Conservation (phyloP, 768 basidiomycete species). For the Rubroboletus pulcherrimus region DNA sequence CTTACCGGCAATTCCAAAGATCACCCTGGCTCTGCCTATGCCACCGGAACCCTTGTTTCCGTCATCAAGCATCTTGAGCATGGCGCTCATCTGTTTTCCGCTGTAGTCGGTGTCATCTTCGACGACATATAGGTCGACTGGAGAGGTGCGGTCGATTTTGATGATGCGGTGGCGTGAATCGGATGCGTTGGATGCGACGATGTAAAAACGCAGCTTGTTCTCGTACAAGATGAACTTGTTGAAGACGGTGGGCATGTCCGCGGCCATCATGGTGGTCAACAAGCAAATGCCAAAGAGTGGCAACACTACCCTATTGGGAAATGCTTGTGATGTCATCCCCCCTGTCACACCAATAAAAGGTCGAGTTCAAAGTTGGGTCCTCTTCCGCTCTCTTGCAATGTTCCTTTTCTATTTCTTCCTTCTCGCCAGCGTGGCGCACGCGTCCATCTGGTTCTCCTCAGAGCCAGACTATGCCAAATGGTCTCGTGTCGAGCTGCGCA, state of each 20-base stretch:
- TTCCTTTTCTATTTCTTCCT: constrained; percentile 25
- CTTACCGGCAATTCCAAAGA: constrained; percentile 81
- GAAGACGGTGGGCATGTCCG: constrained; percentile 17
- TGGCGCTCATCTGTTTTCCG: constrained; percentile 82
- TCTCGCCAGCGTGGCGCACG: constrained; percentile 37
- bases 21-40: constrained; percentile 70
- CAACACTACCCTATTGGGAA: constrained; percentile 6
- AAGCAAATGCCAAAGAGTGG: background rate
- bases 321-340: constrained; percentile 25
- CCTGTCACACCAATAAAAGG: constrained; percentile 15
- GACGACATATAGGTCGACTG: constrained; percentile 68
- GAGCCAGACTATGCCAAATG: constrained; percentile 44
- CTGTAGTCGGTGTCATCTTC: constrained; percentile 90
- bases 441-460: constrained; percentile 51
- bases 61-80: constrained; percentile 94
- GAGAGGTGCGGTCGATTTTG: constrained; percentile 86
- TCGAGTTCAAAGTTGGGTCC: too few species aligned
- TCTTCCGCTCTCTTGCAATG: constrained; percentile 4
- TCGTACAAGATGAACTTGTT: constrained; percentile 95
- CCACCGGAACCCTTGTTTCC: constrained; percentile 89
- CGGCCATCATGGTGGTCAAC: constrained; percentile 5
- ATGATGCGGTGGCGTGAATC: constrained; percentile 88
- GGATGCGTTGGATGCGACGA: constrained; percentile 86
- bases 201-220: constrained; percentile 84
- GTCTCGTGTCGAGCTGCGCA: constrained; percentile 59